A percentile compares a stretch with the other conserved stretches of the same genome.
phyloP scores from a whole-genome alignment of 768 basidiomycete genomes.

The Termitomyces sp. region DNA sequence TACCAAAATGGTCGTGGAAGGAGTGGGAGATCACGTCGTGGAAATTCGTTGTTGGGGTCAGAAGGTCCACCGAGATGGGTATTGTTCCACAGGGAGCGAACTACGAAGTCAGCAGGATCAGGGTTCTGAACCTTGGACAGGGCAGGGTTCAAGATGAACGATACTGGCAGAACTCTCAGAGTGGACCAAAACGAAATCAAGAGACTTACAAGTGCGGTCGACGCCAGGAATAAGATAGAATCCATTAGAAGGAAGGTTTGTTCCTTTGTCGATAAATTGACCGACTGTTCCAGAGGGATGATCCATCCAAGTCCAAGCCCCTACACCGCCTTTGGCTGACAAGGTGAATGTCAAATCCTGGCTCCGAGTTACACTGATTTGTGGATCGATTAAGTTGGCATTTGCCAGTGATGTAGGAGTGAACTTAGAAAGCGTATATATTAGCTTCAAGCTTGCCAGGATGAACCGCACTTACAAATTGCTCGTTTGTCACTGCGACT shows the following conservation, averaged over 20 bases:
- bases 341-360: conserved; percentile 41
- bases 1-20: not conserved
- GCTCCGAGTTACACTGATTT: conserved; percentile 28
- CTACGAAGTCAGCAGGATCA: conserved; percentile 37
- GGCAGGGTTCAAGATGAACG: conserved; percentile 30
- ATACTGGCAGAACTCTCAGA: conserved; percentile 34
- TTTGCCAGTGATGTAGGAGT: conserved; percentile 43
- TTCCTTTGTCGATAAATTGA: conserved; percentile 39
- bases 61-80: conserved; percentile 24
- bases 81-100: conserved; percentile 51
- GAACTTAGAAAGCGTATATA: conserved; percentile 29
- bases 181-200: not conserved
- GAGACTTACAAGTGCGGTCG: conserved; percentile 41
- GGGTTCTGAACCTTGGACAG: conserved; percentile 34
- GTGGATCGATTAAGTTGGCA: conserved; percentile 44
- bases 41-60: not conserved
- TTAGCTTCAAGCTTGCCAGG: not conserved
- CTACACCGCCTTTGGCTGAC: conserved; percentile 49
- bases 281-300: conserved; percentile 52
- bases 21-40: not conserved
- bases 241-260: conserved; percentile 39
- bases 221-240: conserved; percentile 52
- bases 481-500: conserved; percentile 40
- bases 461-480: conserved; percentile 33
- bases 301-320: conserved; percentile 55